Evolutionary conservation across 2,329 filamentous ascomycete species (phyloP), one percentile per base, ranked within the genome.

Genomic region (Fusarium illudens): DNA sequence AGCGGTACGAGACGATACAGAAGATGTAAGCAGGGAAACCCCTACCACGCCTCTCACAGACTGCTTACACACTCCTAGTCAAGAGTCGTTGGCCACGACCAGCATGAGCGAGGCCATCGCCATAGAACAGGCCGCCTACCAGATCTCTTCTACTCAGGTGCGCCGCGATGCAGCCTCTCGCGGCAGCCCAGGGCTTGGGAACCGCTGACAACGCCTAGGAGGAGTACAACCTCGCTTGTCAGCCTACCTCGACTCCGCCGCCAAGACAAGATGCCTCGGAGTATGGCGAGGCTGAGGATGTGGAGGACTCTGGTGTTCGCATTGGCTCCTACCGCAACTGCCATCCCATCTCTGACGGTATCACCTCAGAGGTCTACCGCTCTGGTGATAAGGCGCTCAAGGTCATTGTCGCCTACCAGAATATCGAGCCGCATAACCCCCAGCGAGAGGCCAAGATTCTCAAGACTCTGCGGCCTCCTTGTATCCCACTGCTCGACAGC

Each of bases 311-410:
- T 2, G 83, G 82, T 10, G 76, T 84, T 39, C 76, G 77, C 30
- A 89, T 90, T 60, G 88, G 88, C 9, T 27, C 76, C 6, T 89
- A 89, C 67, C 44, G 67, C 17, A 78, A 83, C 62, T 91, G 89
- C 74, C 78, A 80, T 25, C 84, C 84, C 68, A 74, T 90, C n/a
- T 83, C 83, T 46, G 82, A 83, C 66, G 96, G 96, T 19, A 83
- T 95, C 12, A 96, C 93, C 65, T 96, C 95, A 17, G 88, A 90
- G 58, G 89, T 99, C 52, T 98, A 94, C 81, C 90, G 90, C 71
- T 89, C 89, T 37, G 80, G 77, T 20, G 72, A 80, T 54, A 81
- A 82, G 17, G 96, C 95, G 2, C 82, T 99, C 50, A 99, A 99
- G 77, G 89, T 97, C 62, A 97, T 96, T 33, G 89, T 88, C 27